These are phyloP conservation scores for Mycena olivaceomarginata DNA, from an alignment of 768 basidiomycete species.

Conservation along the genomic window DNA sequence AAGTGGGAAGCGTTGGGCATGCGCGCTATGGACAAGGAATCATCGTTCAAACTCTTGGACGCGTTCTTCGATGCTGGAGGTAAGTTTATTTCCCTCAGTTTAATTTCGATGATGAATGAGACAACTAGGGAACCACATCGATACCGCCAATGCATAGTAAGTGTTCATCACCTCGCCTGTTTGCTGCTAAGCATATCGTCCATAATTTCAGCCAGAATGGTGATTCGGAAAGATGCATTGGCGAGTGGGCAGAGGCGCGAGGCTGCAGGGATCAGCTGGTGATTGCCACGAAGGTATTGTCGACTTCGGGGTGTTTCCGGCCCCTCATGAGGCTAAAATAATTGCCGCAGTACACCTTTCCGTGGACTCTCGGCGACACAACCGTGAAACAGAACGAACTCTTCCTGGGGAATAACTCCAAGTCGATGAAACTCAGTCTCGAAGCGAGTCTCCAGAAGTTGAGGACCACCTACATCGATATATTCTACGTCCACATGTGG, in stretches of 20 bases:
- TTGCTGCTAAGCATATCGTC: background rate
- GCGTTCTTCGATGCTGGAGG: slow-evolving; percentile 14
- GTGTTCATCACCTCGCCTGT: background rate
- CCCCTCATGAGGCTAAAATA: background rate
- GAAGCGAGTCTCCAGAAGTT: slow-evolving; percentile 59
- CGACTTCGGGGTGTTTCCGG: background rate
- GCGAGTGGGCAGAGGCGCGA: background rate
- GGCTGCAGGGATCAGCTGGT: background rate
- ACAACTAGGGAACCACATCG: background rate
- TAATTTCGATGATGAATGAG: background rate
- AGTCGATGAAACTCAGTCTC: slow-evolving; percentile 65
- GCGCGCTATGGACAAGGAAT: slow-evolving; percentile 11
- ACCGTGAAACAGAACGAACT: slow-evolving; percentile 55
- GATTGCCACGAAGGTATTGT: background rate
- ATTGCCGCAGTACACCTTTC: slow-evolving; percentile 54
- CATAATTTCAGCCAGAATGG: background rate
- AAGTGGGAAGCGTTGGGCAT: slow-evolving; percentile 52
- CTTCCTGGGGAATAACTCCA: slow-evolving; percentile 69
- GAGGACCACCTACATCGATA: slow-evolving; percentile 74
- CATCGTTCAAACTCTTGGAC: slow-evolving; percentile 2
- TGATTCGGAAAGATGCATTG: background rate
- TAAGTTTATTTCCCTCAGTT: background rate
- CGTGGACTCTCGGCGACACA: slow-evolving; percentile 48
- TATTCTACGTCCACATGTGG: slow-evolving; percentile 74
- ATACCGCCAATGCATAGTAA: background rate